phyloP scores from a whole-genome alignment of 108 stramenopile genomes.

The Nannochloropsis oceanica region DNA sequence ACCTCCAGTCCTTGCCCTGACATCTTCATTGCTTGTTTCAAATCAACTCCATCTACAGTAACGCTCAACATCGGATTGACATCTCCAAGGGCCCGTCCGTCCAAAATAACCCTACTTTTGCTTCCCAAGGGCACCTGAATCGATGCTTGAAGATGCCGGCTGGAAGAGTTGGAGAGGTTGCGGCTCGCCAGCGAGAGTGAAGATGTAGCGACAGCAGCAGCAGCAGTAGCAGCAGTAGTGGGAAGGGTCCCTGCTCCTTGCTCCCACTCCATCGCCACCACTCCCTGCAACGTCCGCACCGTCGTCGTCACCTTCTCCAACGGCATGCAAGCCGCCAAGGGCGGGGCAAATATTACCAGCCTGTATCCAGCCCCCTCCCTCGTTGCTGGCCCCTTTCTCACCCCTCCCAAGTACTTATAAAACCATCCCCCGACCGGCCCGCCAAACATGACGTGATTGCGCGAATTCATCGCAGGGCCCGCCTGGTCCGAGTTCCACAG shows the following conservation, averaged over 20 bases:
- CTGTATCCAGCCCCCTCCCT: neutral
- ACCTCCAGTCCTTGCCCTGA: neutral
- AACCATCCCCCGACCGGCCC: conserved; percentile 24
- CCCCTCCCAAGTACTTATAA: conserved; percentile 25
- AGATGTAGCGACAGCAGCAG: too few species aligned
- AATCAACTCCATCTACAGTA: neutral
- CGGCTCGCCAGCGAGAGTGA: too few species aligned
- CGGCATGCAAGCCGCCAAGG: neutral
- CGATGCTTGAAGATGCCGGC: neutral
- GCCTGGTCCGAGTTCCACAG: conserved; percentile 9
- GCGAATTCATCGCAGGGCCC: conserved; percentile 7
- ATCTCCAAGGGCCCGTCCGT: neutral
- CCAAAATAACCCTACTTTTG: neutral
- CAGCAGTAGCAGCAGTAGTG: neutral
- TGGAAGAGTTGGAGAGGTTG: neutral
- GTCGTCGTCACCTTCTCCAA: neutral
- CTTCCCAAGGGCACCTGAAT: neutral
- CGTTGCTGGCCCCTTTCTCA: neutral
- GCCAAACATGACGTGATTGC: conserved; percentile 25
- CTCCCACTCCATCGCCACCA: neutral
- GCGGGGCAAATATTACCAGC: neutral
- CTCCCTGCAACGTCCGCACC: neutral
- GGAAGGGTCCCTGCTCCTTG: neutral
- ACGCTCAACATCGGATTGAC: neutral
- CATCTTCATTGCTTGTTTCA: neutral